Percentiles rank a stretch among this genome's conserved stretches.
Evolutionary conservation across 768 basidiomycete genomes (phyloP).

Genomic region (Kwoniella bestiolae): DNA sequence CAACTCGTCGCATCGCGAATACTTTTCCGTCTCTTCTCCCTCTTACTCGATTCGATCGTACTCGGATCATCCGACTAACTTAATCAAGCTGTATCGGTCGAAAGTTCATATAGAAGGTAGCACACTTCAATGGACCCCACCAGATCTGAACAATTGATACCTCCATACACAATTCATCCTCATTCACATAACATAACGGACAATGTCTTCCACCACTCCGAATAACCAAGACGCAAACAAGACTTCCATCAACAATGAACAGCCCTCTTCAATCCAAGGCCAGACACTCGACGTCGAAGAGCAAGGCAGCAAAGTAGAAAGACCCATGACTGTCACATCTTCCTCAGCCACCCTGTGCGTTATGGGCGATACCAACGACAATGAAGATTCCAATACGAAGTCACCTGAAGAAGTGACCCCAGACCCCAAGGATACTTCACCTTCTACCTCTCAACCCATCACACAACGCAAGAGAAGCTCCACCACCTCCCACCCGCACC

Average conservation of each 20-base stretch:
- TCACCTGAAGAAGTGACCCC: not conserved
- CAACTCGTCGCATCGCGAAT: too few relatives aligned
- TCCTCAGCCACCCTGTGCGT: not conserved
- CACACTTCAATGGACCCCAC: not conserved
- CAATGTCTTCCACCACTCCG: not conserved
- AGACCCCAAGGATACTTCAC: too few relatives aligned
- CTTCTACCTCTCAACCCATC: not conserved
- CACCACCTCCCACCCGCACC: not conserved
- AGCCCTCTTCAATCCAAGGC: not conserved
- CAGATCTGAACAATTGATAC: not conserved
- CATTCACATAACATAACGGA: conserved; percentile 9
- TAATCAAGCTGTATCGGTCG: too few relatives aligned
- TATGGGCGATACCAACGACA: not conserved
- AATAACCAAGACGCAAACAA: too few relatives aligned
- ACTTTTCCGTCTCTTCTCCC: not conserved
- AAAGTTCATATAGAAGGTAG: too few relatives aligned
- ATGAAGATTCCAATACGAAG: not conserved
- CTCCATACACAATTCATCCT: conserved; percentile 2
- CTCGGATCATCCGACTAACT: too few relatives aligned
- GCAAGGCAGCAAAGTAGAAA: not conserved
- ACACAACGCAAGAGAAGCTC: not conserved
- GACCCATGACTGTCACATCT: not conserved
- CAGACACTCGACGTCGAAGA: not conserved
- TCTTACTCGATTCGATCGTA: too few relatives aligned
- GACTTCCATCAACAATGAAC: too few relatives aligned